These are phyloP conservation scores for Pezicula neosporulosa DNA, from an alignment of 2,329 filamentous ascomycete species.

Conservation along the genomic window DNA sequence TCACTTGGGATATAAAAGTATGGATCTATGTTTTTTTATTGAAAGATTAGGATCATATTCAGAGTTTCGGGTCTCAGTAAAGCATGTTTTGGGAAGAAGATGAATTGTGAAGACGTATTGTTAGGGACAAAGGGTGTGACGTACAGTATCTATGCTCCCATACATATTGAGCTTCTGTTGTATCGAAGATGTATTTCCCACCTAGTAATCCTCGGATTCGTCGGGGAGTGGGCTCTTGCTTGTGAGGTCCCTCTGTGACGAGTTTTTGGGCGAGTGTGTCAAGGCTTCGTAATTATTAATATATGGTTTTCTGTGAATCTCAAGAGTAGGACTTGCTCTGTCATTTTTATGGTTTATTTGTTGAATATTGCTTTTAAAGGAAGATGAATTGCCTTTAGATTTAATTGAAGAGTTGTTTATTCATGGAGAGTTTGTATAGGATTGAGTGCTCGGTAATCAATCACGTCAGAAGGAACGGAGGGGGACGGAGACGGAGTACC, in stretches of 20 bases:
- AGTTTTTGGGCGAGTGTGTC: conserved; percentile 15
- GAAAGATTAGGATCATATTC: not conserved
- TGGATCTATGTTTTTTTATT: conserved; percentile 32
- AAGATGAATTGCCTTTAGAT: too few relatives aligned
- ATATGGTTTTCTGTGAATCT: too few relatives aligned
- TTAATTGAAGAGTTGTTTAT: too few relatives aligned
- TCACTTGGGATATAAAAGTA: conserved; percentile 37
- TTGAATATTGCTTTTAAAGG: too few relatives aligned
- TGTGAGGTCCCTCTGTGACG: conserved; percentile 19
- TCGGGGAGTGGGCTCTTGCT: conserved; percentile 21
- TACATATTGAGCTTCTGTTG: conserved; percentile 32
- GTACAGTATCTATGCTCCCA: conserved; percentile 43
- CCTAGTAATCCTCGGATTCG: conserved; percentile 22
- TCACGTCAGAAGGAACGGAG: too few relatives aligned
- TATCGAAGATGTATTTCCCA: conserved; percentile 29
- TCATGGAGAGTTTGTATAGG: too few relatives aligned
- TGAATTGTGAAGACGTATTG: not conserved
- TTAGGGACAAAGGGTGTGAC: not conserved
- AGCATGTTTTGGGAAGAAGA: not conserved
- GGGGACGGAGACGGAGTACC: too few relatives aligned
- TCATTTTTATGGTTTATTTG: too few relatives aligned
- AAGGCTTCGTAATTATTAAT: conserved; percentile 3
- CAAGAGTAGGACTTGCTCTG: too few relatives aligned
- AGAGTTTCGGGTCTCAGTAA: too few relatives aligned
- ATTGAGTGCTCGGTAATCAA: too few relatives aligned